phyloP scores from a whole-genome alignment of 768 basidiomycete species.

The Lactifluus piperatus region DNA sequence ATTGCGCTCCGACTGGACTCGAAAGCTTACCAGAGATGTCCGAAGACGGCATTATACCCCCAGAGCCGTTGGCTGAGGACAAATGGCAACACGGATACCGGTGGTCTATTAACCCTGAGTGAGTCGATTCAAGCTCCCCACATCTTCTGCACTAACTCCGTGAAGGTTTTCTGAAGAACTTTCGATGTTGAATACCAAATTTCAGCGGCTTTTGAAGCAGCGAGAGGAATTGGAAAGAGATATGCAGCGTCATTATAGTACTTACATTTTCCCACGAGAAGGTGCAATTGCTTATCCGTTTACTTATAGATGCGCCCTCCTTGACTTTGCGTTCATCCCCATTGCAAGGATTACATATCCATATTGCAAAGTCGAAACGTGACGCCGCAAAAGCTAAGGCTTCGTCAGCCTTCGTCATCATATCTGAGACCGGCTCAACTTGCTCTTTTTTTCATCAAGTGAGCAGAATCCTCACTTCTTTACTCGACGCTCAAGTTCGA shows the following conservation, averaged over 20 bases:
- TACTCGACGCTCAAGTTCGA: background rate
- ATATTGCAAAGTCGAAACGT: slow-evolving; percentile 55
- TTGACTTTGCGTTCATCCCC: slow-evolving; percentile 62
- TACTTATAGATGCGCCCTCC: slow-evolving; percentile 52
- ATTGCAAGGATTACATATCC: slow-evolving; percentile 67
- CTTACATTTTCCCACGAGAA: slow-evolving; percentile 11
- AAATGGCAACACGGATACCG: slow-evolving; percentile 31
- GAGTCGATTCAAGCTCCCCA: slow-evolving; percentile 10
- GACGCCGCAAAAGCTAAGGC: slow-evolving; percentile 43
- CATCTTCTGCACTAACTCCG: background rate
- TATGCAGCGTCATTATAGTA: slow-evolving; percentile 50
- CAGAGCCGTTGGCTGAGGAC: slow-evolving; percentile 18
- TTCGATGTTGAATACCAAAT: slow-evolving; percentile 36
- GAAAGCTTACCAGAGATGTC: slow-evolving; percentile 16
- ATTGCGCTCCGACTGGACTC: slow-evolving; percentile 16
- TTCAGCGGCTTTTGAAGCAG: slow-evolving; percentile 37
- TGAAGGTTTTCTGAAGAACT: slow-evolving; percentile 57
- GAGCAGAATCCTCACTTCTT: slow-evolving; percentile 6
- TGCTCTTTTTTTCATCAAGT: slow-evolving; percentile 63
- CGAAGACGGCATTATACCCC: slow-evolving; percentile 15
- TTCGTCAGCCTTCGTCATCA: slow-evolving; percentile 43
- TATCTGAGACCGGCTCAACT: slow-evolving; percentile 58
- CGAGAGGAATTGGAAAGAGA: slow-evolving; percentile 46
- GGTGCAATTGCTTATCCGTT: background rate
- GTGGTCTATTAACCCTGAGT: slow-evolving; percentile 66